Conservation (phyloP, 306 rosid species). For the Trifolium subterraneum region DNA sequence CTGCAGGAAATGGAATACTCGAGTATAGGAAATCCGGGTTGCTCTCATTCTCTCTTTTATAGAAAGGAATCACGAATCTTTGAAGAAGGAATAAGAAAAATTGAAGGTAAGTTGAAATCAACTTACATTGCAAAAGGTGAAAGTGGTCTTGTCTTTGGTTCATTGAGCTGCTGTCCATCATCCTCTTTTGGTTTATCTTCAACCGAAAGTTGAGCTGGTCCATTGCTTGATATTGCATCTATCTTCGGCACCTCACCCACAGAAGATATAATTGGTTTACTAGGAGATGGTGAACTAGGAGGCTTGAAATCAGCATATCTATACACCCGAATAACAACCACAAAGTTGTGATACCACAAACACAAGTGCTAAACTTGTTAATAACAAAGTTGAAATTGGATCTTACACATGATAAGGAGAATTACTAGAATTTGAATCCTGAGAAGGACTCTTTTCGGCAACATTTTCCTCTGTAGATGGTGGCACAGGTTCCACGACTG, state of each 20-base stretch:
- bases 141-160: constrained; percentile 64
- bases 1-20: not conserved
- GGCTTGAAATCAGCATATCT: constrained; percentile 85
- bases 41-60: not conserved
- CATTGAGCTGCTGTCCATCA: constrained; percentile 38
- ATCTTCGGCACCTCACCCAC: constrained; percentile 30
- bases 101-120: constrained; percentile 32
- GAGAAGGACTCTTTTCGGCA: constrained; percentile 42
- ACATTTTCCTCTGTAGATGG: constrained; percentile 39
- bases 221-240: constrained; percentile 41
- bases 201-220: constrained; percentile 48
- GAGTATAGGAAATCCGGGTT: not conserved
- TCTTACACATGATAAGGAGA: constrained; percentile 62
- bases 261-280: constrained; percentile 48
- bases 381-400: constrained; percentile 17
- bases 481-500: constrained; percentile 35
- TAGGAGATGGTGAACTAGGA: constrained; percentile 83
- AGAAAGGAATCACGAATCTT: constrained; percentile 2
- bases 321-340: constrained; percentile 36
- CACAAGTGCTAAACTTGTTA: not conserved
- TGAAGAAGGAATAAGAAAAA: constrained; percentile 11
- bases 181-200: constrained; percentile 45
- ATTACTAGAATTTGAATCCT: constrained; percentile 37
- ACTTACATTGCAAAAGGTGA: constrained; percentile 79
- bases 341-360: constrained; percentile 9